phyloP scores from a whole-genome alignment of 345 rosid species.

The Eucalyptus globulus region DNA sequence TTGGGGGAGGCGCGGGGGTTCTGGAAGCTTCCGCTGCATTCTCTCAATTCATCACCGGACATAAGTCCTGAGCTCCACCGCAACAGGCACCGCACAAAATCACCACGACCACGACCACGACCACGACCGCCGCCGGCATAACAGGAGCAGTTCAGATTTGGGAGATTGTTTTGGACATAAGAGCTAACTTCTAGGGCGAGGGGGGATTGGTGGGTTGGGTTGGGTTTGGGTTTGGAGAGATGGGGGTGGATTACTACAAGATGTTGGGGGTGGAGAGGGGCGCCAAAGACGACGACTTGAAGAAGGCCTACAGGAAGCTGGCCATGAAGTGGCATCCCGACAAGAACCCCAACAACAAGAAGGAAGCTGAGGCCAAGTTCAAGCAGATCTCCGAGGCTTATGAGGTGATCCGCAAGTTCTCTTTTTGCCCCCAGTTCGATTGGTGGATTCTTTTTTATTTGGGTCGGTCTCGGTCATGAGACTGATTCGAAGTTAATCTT shows the following conservation, averaged over 20 bases:
- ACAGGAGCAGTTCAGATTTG: not conserved
- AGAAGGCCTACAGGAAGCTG: conserved; percentile 78
- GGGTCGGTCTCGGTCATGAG: not conserved
- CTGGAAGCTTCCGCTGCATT: conserved; percentile 18
- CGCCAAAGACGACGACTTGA: conserved; percentile 63
- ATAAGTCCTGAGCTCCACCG: not conserved
- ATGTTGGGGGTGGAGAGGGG: conserved; percentile 47
- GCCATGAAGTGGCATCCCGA: conserved; percentile 97
- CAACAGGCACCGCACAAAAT: not conserved
- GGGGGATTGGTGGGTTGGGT: not conserved
- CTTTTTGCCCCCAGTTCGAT: not conserved
- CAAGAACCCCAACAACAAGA: conserved; percentile 76
- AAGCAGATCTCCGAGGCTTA: conserved; percentile 87
- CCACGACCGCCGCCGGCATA: not conserved
- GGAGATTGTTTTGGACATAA: not conserved
- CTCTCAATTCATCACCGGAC: not conserved
- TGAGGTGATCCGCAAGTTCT: conserved; percentile 22
- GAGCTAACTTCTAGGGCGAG: not conserved
- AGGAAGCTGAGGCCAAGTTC: conserved; percentile 81
- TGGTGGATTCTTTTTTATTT: not conserved
- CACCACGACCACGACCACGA: not conserved
- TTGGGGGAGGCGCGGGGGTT: not conserved
- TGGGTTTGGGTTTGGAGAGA: not conserved
- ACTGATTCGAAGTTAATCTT: not conserved
- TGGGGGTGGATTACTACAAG: conserved; percentile 57